Evolutionary conservation across 768 basidiomycete species (phyloP), one percentile per base, ranked within the genome.

Genomic region (Collybia sp.): DNA sequence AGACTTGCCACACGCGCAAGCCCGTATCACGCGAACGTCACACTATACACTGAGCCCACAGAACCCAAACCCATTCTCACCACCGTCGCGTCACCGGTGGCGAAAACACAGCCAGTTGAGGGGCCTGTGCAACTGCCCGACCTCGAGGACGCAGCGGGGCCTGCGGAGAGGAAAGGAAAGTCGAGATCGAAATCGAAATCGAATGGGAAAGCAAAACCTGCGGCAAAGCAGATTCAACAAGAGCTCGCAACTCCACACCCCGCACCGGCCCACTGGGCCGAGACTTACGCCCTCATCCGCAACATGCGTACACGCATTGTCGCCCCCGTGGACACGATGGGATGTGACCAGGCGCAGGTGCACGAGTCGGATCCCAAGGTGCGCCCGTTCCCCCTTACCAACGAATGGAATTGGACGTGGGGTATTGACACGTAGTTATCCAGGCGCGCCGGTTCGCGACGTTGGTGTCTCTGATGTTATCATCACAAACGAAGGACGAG

Each of bases 311-410:
- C 80, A 15, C 69, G 69, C 10, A 76, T 84, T 17, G 67, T 77
- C 0, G 93, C 94, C 0, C 93, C 95, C 0, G 95, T 96, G 1
- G 95, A 98, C 58, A 88, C 85, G 0, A 90, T 93, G 89, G 91
- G 92, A 1, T 91, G 91, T 54, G 81, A 88, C 41, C 75, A 75
- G 46, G 85, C 85, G 0, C 83, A 88, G 48, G 56, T 57, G 42
- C 72, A 75, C 36, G 86, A 88, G 55, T 63, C 56, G 6, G 80
- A 86, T 41, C 84, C 85, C 8, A 82, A 79, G 73, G 89, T 86
- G 36, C 32, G 61, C 53, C 31, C 42, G 39, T 32, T 37, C 6
- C 40, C 44, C 17, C 25, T 17, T 32, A 30, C 36, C 18, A 9
- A 20, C 39, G 25, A 25, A 25, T 8, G 4, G 8, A 25, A 25